Evolutionary conservation across 257 asterid species (phyloP).

Genomic region (Orobanche coerulescens): DNA sequence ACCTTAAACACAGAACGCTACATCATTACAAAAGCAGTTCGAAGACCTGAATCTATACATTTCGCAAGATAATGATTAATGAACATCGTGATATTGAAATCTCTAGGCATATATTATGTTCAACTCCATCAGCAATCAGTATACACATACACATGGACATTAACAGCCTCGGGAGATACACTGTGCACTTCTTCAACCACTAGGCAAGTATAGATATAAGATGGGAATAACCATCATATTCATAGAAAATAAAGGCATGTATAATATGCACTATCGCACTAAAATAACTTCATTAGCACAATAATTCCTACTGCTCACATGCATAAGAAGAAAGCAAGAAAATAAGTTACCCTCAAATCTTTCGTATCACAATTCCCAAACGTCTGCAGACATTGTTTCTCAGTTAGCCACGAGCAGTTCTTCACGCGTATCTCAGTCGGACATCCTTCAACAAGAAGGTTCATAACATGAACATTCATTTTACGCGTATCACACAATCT

Average conservation of each 20-base stretch:
- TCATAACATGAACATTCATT: slow-evolving; percentile 36
- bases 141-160: too few species aligned
- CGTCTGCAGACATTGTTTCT: slow-evolving; percentile 36
- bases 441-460: slow-evolving; percentile 48
- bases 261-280: background rate
- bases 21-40: background rate
- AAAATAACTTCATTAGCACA: slow-evolving; percentile 11
- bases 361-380: slow-evolving; percentile 34
- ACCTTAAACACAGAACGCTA: background rate
- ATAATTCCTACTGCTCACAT: background rate
- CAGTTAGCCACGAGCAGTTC: slow-evolving; percentile 66
- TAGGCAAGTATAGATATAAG: background rate
- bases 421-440: slow-evolving; percentile 64
- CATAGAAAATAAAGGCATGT: background rate
- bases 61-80: background rate
- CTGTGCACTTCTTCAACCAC: background rate
- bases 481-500: slow-evolving; percentile 46
- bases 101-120: background rate
- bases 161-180: too few species aligned
- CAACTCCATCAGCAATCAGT: background rate
- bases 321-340: slow-evolving; percentile 17
- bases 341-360: slow-evolving; percentile 46
- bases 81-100: background rate
- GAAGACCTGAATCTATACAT: background rate
- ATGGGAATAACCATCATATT: slow-evolving; percentile 3